Conservation (phyloP, 495 filamentous ascomycete species). For the Astrocystis sublimbata region DNA sequence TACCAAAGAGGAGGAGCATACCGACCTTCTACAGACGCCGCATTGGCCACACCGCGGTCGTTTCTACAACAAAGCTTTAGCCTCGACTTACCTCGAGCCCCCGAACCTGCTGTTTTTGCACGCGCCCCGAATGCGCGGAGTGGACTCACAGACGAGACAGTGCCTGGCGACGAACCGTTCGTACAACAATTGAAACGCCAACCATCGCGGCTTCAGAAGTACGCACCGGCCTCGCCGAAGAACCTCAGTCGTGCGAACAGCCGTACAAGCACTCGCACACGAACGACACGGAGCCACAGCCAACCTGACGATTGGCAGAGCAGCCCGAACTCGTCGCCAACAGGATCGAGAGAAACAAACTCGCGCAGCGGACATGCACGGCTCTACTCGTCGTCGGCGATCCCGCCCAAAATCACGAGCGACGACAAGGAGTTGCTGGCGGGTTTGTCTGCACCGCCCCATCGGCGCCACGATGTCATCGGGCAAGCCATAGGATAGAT, state of each 20-base stretch:
- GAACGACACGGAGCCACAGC: slow-evolving; percentile 45
- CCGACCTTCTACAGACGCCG: slow-evolving; percentile 15
- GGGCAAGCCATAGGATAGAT: slow-evolving; percentile 46
- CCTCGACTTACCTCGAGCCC: slow-evolving; percentile 46
- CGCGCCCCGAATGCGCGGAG: slow-evolving; percentile 49
- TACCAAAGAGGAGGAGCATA: slow-evolving; percentile 38
- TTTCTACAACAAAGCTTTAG: slow-evolving; percentile 30
- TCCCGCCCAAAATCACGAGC: slow-evolving; percentile 42
- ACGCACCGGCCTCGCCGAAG: slow-evolving; percentile 35
- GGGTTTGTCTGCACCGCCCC: slow-evolving; percentile 42
- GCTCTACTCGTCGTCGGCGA: slow-evolving; percentile 44
- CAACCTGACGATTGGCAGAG: slow-evolving; percentile 37
- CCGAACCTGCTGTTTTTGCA: slow-evolving; percentile 42
- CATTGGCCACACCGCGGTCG: slow-evolving; percentile 36
- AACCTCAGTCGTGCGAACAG: slow-evolving; percentile 24
- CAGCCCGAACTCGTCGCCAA: slow-evolving; percentile 18
- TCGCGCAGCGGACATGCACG: slow-evolving; percentile 28
- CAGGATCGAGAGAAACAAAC: slow-evolving; percentile 20
- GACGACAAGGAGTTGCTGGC: slow-evolving; percentile 36
- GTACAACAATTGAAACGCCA: slow-evolving; percentile 40
- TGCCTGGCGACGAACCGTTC: slow-evolving; percentile 51
- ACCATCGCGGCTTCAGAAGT: slow-evolving; percentile 46
- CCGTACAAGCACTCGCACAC: slow-evolving; percentile 31
- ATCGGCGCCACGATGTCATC: slow-evolving; percentile 39
- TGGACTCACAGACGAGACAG: slow-evolving; percentile 50